Evolutionary conservation across 495 filamentous ascomycete genomes (phyloP).

Genomic region (Patellaria atrata): DNA sequence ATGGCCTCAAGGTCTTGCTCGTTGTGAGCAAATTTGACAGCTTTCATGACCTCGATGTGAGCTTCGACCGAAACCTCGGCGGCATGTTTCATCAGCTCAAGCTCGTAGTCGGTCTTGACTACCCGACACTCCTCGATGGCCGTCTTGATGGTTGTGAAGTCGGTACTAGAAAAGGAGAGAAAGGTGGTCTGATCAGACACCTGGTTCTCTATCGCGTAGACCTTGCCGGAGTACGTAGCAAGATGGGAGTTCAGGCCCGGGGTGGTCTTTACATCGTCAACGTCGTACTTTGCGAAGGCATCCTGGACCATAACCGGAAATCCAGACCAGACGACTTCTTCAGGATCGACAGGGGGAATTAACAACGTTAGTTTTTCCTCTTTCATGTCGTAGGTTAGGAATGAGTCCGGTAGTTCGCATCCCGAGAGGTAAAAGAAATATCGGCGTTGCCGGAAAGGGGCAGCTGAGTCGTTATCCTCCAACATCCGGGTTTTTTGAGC

Average conservation of each 20-base stretch:
- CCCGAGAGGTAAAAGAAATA: slow-evolving; percentile 93
- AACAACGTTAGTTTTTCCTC: slow-evolving; percentile 66
- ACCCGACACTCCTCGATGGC: slow-evolving; percentile 69
- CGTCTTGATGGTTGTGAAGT: slow-evolving; percentile 47
- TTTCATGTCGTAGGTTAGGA: slow-evolving; percentile 65
- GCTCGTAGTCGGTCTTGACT: slow-evolving; percentile 71
- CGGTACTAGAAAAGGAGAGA: slow-evolving; percentile 45
- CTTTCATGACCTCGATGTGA: slow-evolving; percentile 55
- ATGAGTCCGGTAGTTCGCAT: slow-evolving; percentile 67
- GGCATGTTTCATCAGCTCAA: slow-evolving; percentile 68
- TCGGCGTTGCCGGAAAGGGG: slow-evolving; percentile 49
- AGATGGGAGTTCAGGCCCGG: slow-evolving; percentile 56
- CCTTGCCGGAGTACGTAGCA: slow-evolving; percentile 34
- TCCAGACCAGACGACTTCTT: slow-evolving; percentile 91
- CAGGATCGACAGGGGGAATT: slow-evolving; percentile 77
- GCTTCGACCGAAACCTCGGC: slow-evolving; percentile 67
- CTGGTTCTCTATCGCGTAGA: slow-evolving; percentile 59
- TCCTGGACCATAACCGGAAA: slow-evolving; percentile 65
- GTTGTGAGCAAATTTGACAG: slow-evolving; percentile 49
- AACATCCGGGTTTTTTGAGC: slow-evolving; percentile 48
- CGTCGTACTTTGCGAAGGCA: slow-evolving; percentile 61
- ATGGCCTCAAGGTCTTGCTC: slow-evolving; percentile 72
- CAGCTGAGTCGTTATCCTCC: slow-evolving; percentile 20
- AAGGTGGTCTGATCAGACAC: slow-evolving; percentile 51
- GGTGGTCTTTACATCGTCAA: slow-evolving; percentile 60